These are phyloP conservation scores for Phlebiopsis flavidoalba DNA, from an alignment of 768 basidiomycete species.

Conservation along the genomic window DNA sequence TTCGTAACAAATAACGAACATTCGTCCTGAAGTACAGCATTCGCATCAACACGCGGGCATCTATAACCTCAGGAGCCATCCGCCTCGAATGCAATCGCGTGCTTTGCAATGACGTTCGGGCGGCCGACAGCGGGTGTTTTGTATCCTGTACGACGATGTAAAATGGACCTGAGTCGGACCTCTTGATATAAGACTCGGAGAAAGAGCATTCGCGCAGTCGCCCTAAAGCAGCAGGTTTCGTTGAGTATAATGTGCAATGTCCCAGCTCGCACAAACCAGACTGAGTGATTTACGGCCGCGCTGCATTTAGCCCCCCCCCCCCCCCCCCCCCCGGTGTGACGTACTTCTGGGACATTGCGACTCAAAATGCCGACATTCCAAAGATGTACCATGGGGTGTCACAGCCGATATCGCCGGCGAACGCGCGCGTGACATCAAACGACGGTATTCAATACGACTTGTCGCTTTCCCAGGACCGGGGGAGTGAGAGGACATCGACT, in stretches of 20 bases:
- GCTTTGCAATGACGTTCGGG: constrained; percentile 45
- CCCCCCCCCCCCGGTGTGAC: too few species aligned
- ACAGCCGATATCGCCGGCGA: constrained; percentile 57
- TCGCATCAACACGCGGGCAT: constrained; percentile 38
- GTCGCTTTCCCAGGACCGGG: constrained; percentile 55
- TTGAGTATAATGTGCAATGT: constrained; percentile 49
- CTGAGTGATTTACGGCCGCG: constrained; percentile 49
- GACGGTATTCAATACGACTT: constrained; percentile 43
- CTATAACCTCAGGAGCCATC: constrained; percentile 52
- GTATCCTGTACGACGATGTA: constrained; percentile 62
- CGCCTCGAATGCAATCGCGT: constrained; percentile 50
- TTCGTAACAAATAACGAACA: constrained; percentile 35
- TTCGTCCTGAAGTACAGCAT: constrained; percentile 50
- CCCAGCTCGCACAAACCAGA: constrained; percentile 36
- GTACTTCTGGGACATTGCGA: constrained; percentile 59
- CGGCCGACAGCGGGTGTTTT: constrained; percentile 53
- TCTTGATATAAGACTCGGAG: constrained; percentile 44
- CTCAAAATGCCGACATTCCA: constrained; percentile 32
- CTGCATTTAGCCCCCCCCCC: constrained; percentile 51
- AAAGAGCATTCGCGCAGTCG: constrained; percentile 38
- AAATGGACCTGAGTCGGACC: constrained; percentile 32
- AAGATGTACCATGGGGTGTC: constrained; percentile 57
- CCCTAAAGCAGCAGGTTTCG: constrained; percentile 48
- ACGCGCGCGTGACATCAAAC: constrained; percentile 36
- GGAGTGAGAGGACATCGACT: constrained; percentile 64